Evolutionary conservation across 768 basidiomycete genomes (phyloP), one percentile per base, ranked within the genome.

Genomic region (Phylloporus rhodoxanthus): DNA sequence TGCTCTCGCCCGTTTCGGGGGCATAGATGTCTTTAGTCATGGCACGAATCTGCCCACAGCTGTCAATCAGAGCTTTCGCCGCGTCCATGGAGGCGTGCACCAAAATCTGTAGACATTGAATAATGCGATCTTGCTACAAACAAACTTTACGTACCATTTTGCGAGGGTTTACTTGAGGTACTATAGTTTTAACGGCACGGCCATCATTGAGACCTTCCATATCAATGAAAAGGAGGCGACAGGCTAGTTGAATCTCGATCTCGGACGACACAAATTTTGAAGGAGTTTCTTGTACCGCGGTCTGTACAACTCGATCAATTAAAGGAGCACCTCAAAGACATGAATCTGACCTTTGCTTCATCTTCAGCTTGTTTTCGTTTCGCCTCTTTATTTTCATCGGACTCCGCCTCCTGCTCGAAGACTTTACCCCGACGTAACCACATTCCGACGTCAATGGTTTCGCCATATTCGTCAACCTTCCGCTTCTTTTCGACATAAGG

Each of bases 131-230:
- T 23, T 32, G 4, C 28, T 7, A 13, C n/a, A 17, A 15, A 21
- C 5, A 20, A 1, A 23, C 25, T 50, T 48, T 36, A 51, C 75
- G 39, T 48, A 93, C 95, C 82, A 98, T 84, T 75, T 93, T 94
- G 17, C 96, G 79, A 26, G 96, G 96, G 61, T 95, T 93, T 53
- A 99, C 83, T 72, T 96, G 91, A 3, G 95, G 91, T 5, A 98
- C 85, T 55, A 99, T 96, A 0, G 89, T 93, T 68, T 97, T 97
- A 52, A 96, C 85, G 1, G 96, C 93, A 52, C 95, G 88, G 2
- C 95, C 95, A 59, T 99, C 96, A 59, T 94, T 94, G 46, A 95
- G 71, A 26, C 96, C 96, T 61, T 98, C 96, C 80, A 98, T 84
- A 62, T 99, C 95, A 40, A 98, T 82, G 59, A 89, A 98, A 40